phyloP scores from a whole-genome alignment of 306 rosid species.

The Lablab purpureus region DNA sequence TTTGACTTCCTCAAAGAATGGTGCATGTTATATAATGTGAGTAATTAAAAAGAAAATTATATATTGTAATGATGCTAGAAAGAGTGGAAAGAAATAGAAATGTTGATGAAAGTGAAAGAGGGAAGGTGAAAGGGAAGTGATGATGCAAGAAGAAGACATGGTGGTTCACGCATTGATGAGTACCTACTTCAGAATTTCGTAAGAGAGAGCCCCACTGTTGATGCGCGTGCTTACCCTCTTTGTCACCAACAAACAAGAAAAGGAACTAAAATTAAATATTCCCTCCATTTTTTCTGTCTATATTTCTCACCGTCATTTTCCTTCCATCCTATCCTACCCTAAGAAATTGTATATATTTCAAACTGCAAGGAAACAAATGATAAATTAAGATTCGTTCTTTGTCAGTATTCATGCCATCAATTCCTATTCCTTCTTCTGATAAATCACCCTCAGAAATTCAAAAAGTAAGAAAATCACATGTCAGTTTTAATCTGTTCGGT shows the following conservation, averaged over 20 bases:
- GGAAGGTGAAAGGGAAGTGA: slow-evolving; percentile 41
- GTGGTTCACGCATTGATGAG: slow-evolving; percentile 44
- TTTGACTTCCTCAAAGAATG: slow-evolving; percentile 50
- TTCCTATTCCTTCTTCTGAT: not conserved
- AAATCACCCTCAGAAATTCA: slow-evolving; percentile 18
- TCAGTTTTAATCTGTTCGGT: not conserved
- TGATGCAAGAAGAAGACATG: slow-evolving; percentile 39
- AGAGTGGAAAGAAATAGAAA: slow-evolving; percentile 31
- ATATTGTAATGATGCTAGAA: slow-evolving; percentile 27
- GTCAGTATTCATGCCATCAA: not conserved
- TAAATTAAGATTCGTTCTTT: slow-evolving; percentile 8
- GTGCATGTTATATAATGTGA: slow-evolving; percentile 11
- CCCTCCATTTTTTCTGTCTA: not conserved
- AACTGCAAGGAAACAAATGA: not conserved
- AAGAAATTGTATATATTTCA: not conserved
- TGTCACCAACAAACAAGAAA: slow-evolving; percentile 30
- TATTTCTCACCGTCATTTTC: slow-evolving; percentile 21
- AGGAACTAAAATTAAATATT: slow-evolving; percentile 25
- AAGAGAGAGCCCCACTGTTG: slow-evolving; percentile 49
- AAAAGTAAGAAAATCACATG: not conserved
- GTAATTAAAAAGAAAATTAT: slow-evolving; percentile 44
- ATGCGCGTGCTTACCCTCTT: slow-evolving; percentile 59
- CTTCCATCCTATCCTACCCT: slow-evolving; percentile 14
- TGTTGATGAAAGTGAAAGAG: slow-evolving; percentile 45
- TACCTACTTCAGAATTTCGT: slow-evolving; percentile 23